These are phyloP conservation scores for Pythium chondricola DNA, from an alignment of 352 stramenopile species.

Conservation along the genomic window DNA sequence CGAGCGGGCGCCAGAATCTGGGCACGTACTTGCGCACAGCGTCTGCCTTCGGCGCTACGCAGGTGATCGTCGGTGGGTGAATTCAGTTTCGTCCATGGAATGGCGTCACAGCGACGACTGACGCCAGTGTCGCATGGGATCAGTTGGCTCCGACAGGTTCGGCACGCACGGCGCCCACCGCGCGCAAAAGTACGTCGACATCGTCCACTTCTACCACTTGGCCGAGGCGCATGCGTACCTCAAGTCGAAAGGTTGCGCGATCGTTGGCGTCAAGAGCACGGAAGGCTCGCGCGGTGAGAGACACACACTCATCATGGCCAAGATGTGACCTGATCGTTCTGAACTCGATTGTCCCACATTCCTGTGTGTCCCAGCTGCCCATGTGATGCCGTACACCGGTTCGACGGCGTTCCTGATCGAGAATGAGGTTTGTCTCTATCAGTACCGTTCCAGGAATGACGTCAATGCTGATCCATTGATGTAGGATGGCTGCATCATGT, in stretches of 20 bases:
- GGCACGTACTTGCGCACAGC: constrained; percentile 73
- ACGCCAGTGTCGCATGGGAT: not conserved
- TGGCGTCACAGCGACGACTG: too few relatives aligned
- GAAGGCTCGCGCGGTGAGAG: constrained; percentile 3
- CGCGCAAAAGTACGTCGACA: constrained; percentile 75
- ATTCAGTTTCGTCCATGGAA: too few relatives aligned
- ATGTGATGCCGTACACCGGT: constrained; percentile 38
- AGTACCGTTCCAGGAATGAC: too few relatives aligned
- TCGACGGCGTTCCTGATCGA: constrained; percentile 70
- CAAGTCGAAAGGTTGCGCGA: constrained; percentile 42
- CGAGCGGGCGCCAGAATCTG: constrained; percentile 65
- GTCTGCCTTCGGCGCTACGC: constrained; percentile 60
- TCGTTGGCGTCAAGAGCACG: constrained; percentile 40
- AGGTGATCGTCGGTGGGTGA: constrained; percentile 62
- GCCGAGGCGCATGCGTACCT: constrained; percentile 51
- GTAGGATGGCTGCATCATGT: constrained; percentile 30
- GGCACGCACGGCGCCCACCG: constrained; percentile 70
- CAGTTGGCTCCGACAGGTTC: constrained; percentile 73
- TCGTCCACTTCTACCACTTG: constrained; percentile 70
- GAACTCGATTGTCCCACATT: constrained; percentile 1
- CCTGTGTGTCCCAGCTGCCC: constrained; percentile 28
- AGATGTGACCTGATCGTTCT: not conserved
- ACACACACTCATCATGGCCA: constrained; percentile 12
- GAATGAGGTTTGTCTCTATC: constrained; percentile 65
- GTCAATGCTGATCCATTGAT: too few relatives aligned